A percentile compares a stretch with the other conserved stretches of the same genome.
phyloP scores from a whole-genome alignment of 768 basidiomycete genomes.

The Imleria badia region DNA sequence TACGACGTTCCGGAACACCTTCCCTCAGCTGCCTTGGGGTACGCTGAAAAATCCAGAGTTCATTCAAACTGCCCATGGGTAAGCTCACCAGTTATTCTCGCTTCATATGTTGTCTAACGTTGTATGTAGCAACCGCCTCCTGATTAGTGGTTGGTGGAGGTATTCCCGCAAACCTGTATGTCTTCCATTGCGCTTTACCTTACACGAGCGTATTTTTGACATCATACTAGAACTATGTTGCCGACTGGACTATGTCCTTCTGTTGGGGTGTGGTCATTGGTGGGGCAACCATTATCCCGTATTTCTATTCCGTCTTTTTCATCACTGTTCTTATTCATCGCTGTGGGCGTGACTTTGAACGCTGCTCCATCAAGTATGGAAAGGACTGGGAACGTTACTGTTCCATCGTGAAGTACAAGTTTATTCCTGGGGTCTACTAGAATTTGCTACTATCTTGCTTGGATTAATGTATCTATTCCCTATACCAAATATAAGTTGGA shows the following conservation, averaged over 20 bases:
- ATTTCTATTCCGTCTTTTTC: constrained; percentile 98
- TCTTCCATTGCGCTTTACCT: constrained; percentile 4
- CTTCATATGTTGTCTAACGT: constrained; percentile 5
- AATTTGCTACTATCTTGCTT: constrained; percentile 14
- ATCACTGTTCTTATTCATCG: constrained; percentile 90
- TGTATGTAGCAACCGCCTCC: constrained; percentile 72
- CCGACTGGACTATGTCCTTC: constrained; percentile 86
- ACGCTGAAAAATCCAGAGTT: constrained; percentile 83
- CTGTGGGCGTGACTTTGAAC: constrained; percentile 91
- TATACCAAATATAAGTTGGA: not conserved
- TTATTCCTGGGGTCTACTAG: constrained; percentile 85
- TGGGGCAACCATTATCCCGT: constrained; percentile 78
- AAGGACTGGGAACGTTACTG: constrained; percentile 95
- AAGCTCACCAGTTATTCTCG: constrained; percentile 13
- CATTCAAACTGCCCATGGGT: constrained; percentile 95
- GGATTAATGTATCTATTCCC: not conserved
- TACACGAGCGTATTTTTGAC: not conserved
- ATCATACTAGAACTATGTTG: constrained; percentile 76
- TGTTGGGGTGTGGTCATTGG: constrained; percentile 84
- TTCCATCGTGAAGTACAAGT: constrained; percentile 83
- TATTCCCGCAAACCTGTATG: constrained; percentile 89
- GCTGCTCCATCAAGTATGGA: constrained; percentile 90
- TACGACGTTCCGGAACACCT: constrained; percentile 80
- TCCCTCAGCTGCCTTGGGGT: constrained; percentile 89
- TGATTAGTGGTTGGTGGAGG: constrained; percentile 93